Conservation (phyloP, 129 eudicot species). For the Pulicaria dysenterica region DNA sequence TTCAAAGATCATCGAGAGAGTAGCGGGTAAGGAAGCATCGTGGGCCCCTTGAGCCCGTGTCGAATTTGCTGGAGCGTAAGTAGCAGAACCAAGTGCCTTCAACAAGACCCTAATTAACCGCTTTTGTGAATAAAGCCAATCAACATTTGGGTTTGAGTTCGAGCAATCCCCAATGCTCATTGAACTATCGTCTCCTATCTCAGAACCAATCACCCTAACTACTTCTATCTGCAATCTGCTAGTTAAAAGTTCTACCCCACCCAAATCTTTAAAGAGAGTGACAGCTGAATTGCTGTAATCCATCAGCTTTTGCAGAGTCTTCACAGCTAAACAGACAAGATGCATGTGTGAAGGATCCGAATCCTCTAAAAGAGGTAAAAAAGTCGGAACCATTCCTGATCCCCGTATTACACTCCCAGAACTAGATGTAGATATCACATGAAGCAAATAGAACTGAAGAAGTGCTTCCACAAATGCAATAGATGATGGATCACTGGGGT, state of each 20-base stretch:
- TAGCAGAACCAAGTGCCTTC: slow-evolving; percentile 94
- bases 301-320: slow-evolving; percentile 93
- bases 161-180: slow-evolving; percentile 53
- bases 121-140: slow-evolving; percentile 59
- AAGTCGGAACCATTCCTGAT: slow-evolving; percentile 97
- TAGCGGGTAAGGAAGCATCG: slow-evolving; percentile 74
- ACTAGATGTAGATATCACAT: slow-evolving; percentile 92
- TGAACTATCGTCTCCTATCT: slow-evolving; percentile 46
- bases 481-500: slow-evolving; percentile 74
- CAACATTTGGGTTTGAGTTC: slow-evolving; percentile 44
- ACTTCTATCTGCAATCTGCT: slow-evolving; percentile 86
- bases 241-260: slow-evolving; percentile 87
- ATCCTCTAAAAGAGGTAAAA: slow-evolving; percentile 91
- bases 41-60: slow-evolving; percentile 64
- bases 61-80: slow-evolving; percentile 83
- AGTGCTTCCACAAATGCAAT: slow-evolving; percentile 94
- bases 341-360: slow-evolving; percentile 76
- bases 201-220: slow-evolving; percentile 62
- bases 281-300: slow-evolving; percentile 98
- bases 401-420: slow-evolving; percentile 88
- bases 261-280: slow-evolving; percentile 89
- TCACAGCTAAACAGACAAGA: slow-evolving; percentile 90
- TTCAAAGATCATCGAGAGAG: slow-evolving; percentile 61
- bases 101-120: slow-evolving; percentile 80
- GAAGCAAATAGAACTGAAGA: slow-evolving; percentile 88